Base-by-base conservation (phyloP, 305 asterid species). In the Fraxinus nigra region DNA sequence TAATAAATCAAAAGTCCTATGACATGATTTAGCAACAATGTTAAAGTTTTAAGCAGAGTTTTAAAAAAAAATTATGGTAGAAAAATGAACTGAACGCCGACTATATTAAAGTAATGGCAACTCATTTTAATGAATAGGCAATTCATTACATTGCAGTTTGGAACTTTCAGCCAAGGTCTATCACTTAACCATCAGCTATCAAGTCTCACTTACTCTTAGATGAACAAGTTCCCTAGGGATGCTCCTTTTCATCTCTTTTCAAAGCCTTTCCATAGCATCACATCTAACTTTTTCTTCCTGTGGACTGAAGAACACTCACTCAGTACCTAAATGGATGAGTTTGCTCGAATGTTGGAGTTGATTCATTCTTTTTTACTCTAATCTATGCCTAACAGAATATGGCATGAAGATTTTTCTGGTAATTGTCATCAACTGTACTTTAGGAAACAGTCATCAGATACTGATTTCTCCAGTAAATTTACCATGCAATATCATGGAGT, bases 1-100 rank as follows among this genome's bases (percentile, higher is more conserved):
- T 75, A 13, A 48, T 22, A 35, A 46, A 26, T 79, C 72, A 81
- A 51, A 85, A 81, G 72, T 59, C 74, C 40, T 16, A 51, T 69
- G 61, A 14, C 67, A 56, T 56, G 20, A 40, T 77, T 43, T 46
- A 72, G 72, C 54, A 83, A 74, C 84, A 76, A 65, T 63, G 38
- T 38, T 16, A 34, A 70, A 43, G 26, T 61, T 75, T 78, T 40
- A 33, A 59, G 73, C 22, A 34, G 48, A 22, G 63, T 33, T 54
- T 22, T 6, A n/a, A 24, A 24, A 61, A 59, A 37, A 63, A 30
- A 35, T 34, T 37, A 46, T 8, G 48, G 40, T 32, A 77, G 72
- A 56, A 78, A 54, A 33, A 20, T 33, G 56, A 32, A 24, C 2
- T 7, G 26, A 2, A 33, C 0, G 14, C 76, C 14, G 16, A 70